These are phyloP conservation scores for Talaromyces sp. DNA, from an alignment of 2,329 filamentous ascomycete species.

Conservation along the genomic window DNA sequence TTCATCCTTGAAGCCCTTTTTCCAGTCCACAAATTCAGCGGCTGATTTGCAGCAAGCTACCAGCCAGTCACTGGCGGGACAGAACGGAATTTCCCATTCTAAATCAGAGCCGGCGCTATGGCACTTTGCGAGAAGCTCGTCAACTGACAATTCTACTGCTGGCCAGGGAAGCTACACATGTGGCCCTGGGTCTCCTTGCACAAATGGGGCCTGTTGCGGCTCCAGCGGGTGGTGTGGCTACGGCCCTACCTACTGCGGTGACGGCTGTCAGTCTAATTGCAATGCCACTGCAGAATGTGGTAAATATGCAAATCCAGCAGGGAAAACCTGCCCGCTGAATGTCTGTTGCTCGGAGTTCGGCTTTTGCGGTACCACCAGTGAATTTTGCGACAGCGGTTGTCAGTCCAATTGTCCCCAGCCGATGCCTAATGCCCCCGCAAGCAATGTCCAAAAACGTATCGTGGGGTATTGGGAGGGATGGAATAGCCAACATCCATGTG, in stretches of 20 bases:
- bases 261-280: conserved; percentile 5
- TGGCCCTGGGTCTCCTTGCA: neutral
- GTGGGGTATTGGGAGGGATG: conserved; percentile 35
- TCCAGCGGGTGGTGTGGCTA: neutral
- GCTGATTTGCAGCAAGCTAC: no score
- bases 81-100: no score
- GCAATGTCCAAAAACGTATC: conserved; percentile 5
- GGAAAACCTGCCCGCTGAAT: conserved; percentile 4
- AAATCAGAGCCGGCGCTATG: no score
- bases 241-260: neutral
- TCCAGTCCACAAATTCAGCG: no score
- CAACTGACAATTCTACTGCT: neutral
- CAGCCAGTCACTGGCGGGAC: no score
- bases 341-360: conserved; percentile 9
- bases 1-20: no score
- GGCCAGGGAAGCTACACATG: neutral
- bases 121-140: neutral
- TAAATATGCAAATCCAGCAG: neutral
- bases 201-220: neutral
- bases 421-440: neutral
- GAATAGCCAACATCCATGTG: conserved; percentile 4
- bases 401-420: neutral
- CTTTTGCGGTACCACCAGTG: conserved; percentile 10
- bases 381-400: conserved; percentile 8
- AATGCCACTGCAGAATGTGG: conserved; percentile 4